phyloP scores from a whole-genome alignment of 75 land plant genomes.

The Pseudotsuga menziesii region DNA sequence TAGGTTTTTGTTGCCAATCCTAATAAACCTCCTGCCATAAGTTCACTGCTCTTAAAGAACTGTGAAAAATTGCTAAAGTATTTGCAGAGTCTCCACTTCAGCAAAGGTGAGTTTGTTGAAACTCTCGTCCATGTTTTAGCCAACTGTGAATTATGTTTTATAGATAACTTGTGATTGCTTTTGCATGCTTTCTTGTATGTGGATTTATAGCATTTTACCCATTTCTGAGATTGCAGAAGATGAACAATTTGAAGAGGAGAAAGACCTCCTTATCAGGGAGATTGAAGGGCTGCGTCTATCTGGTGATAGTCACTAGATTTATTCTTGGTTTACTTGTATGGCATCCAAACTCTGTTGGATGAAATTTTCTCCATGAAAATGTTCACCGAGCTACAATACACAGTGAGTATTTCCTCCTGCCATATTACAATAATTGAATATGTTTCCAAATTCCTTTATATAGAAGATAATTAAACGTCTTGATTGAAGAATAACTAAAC shows the following conservation, averaged over 20 bases:
- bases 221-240: conserved; percentile 57
- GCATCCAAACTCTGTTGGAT: neutral
- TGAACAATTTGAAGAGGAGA: conserved; percentile 97
- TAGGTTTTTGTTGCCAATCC: conserved; percentile 99
- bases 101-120: conserved; percentile 53
- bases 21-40: conserved; percentile 68
- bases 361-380: neutral
- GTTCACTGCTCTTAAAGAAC: conserved; percentile 66
- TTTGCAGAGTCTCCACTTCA: conserved; percentile 62
- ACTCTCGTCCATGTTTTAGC: neutral
- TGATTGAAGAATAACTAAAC: neutral
- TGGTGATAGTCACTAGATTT: neutral
- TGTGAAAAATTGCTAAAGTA: conserved; percentile 58
- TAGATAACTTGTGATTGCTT: neutral
- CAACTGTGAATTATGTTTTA: neutral
- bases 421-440: neutral
- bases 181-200: neutral
- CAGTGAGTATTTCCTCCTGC: neutral
- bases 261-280: conserved; percentile 83
- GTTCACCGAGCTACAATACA: neutral
- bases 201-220: neutral
- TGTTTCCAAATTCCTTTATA: neutral
- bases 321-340: conserved; percentile 5
- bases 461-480: neutral
- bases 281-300: conserved; percentile 45